These are phyloP conservation scores for Lophiostoma macrostomum DNA, from an alignment of 495 filamentous ascomycete genomes.

Conservation along the genomic window DNA sequence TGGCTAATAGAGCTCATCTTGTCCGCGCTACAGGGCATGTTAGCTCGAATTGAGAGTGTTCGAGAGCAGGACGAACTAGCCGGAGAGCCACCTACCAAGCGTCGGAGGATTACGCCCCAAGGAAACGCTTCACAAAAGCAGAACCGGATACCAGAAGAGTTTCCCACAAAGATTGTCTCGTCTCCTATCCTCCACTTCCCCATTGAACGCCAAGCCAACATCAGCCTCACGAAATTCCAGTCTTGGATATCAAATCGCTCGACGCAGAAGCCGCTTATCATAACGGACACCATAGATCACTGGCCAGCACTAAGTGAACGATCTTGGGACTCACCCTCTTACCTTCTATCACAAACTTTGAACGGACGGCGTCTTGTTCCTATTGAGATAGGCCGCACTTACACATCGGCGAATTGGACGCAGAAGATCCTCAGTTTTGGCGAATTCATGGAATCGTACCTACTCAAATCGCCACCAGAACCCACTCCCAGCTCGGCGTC, in stretches of 20 bases:
- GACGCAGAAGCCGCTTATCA: constrained; percentile 62
- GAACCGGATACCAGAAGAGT: constrained; percentile 5
- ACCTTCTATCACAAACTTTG: constrained; percentile 74
- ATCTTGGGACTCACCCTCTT: constrained; percentile 69
- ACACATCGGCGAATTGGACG: constrained; percentile 82
- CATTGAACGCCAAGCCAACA: constrained; percentile 12
- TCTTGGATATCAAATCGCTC: constrained; percentile 52
- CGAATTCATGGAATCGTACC: constrained; percentile 55
- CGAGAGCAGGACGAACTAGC: too few relatives aligned
- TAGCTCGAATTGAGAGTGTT: background rate
- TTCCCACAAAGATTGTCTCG: constrained; percentile 2
- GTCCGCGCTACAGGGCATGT: constrained; percentile 42
- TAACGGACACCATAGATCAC: constrained; percentile 58
- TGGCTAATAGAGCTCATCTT: constrained; percentile 58
- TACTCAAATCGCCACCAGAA: background rate
- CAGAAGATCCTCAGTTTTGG: constrained; percentile 76
- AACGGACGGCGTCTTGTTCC: constrained; percentile 77
- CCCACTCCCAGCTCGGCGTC: background rate
- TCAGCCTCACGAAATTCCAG: constrained; percentile 60
- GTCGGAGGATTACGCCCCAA: constrained; percentile 10
- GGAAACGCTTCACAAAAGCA: background rate
- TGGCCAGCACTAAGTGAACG: constrained; percentile 77
- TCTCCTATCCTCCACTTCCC: constrained; percentile 10
- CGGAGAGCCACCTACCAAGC: constrained; percentile 13
- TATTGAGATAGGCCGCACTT: constrained; percentile 83